A percentile compares a stretch with the other conserved stretches of the same genome.
These are phyloP conservation scores for Athelia sp. DNA, from an alignment of 1,284 basidiomycete species.

Conservation along the genomic window DNA sequence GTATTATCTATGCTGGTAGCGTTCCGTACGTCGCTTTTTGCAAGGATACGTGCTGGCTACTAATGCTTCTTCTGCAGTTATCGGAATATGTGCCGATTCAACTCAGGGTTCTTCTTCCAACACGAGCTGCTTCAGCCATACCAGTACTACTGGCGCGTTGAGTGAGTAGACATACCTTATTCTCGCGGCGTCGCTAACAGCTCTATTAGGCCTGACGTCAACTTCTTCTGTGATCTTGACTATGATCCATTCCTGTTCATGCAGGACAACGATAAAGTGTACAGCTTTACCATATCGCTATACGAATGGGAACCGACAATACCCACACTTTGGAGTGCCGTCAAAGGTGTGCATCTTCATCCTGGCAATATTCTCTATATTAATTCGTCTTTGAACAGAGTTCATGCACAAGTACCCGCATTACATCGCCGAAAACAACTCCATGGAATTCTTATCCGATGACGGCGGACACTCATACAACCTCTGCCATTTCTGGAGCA, in stretches of 20 bases:
- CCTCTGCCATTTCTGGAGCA: constrained; percentile 81
- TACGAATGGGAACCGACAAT: constrained; percentile 79
- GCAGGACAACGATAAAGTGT: constrained; percentile 71
- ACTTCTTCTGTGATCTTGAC: constrained; percentile 73
- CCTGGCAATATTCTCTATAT: background rate
- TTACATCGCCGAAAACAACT: constrained; percentile 65
- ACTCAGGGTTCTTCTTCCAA: constrained; percentile 81
- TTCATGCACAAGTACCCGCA: constrained; percentile 68
- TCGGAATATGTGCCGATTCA: constrained; percentile 80
- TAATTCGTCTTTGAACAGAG: constrained; percentile 34
- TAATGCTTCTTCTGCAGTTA: constrained; percentile 39
- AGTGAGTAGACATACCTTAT: too few species aligned
- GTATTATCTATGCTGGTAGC: constrained; percentile 67
- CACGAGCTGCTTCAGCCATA: constrained; percentile 69
- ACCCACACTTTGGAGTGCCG: constrained; percentile 68
- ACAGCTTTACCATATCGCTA: constrained; percentile 77
- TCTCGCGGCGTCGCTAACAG: too few species aligned
- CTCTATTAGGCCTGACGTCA: constrained; percentile 73
- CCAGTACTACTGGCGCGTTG: constrained; percentile 85
- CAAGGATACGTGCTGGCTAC: too few species aligned
- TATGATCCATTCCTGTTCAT: constrained; percentile 82
- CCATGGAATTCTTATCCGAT: constrained; percentile 73
- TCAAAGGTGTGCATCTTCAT: constrained; percentile 44
- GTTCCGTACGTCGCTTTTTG: constrained; percentile 4
- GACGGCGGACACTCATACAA: constrained; percentile 71